Conservation (phyloP, 108 stramenopile species). For the Chaetoceros tenuissimus region DNA sequence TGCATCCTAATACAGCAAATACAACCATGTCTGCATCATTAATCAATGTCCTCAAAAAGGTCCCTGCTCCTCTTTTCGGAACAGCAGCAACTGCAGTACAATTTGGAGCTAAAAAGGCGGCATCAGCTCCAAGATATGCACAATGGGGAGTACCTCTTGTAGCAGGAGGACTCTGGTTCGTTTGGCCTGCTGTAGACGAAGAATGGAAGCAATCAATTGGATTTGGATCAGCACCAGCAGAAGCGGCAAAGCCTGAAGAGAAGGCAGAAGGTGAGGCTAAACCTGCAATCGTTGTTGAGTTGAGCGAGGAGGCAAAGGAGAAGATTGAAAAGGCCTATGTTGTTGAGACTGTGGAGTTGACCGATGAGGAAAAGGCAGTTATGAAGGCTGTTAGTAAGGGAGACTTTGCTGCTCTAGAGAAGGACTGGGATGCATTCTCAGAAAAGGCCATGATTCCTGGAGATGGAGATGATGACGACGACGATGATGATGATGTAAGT, state of each 20-base stretch:
- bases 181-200: constrained; percentile 23
- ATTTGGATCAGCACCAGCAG: background rate
- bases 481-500: constrained; percentile 7
- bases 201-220: constrained; percentile 11
- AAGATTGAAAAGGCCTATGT: background rate
- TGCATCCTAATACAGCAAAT: too few relatives aligned
- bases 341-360: background rate
- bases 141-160: constrained; percentile 11
- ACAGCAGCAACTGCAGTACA: constrained; percentile 7
- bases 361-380: background rate
- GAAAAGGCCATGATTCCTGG: background rate
- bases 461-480: constrained; percentile 6
- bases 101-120: constrained; percentile 10
- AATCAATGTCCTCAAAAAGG: background rate
- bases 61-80: constrained; percentile 20
- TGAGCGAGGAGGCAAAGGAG: background rate
- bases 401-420: constrained; percentile 2
- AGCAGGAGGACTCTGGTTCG: constrained; percentile 18
- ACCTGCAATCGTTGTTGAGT: background rate
- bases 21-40: background rate
- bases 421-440: constrained; percentile 2
- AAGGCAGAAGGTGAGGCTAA: too few relatives aligned
- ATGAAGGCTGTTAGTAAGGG: background rate
- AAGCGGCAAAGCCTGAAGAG: background rate
- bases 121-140: constrained; percentile 5